Base-by-base conservation (phyloP, 768 basidiomycete genomes). In the Dendrothele bispora region DNA sequence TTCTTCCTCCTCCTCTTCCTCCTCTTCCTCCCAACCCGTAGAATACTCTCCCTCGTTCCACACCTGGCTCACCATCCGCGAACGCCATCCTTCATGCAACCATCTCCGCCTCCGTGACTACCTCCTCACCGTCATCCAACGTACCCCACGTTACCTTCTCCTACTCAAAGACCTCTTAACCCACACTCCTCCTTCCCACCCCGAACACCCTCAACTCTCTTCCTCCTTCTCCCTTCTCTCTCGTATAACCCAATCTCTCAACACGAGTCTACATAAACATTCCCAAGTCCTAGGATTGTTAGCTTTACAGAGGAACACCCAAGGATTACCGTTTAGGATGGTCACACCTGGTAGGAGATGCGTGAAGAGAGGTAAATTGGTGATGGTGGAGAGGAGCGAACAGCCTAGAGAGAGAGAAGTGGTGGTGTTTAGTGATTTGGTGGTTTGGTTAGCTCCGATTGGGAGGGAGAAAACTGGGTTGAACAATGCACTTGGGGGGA, bases 121-220 rank as follows among this genome's bases (percentile, higher is more conserved):
- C 84, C 77, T 95, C 8, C 73, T 95, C 45, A 89, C 88, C 2
- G 83, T 91, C 39, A 86, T 95, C 6, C 91, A 95, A 63, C 78
- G 91, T 46, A 92, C 90, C 63, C 92, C 92, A 4, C 78, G 92
- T 47, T 94, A 94, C 61, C 75, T 92, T 7, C 75, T 95, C 10
- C 70, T 95, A 10, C 77, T 94, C 43, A 91, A 84, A 64, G 91
- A 95, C 60, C 74, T 94, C 29, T 80, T 91, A 28, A 62, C 64
- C n/a, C 79, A 81, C 50, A 89, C 86, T 14, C 75, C 77, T 29
- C 65, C 71, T 4, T 80, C 81, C 3, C 84, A 88, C 51, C 71
- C 77, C n/a, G 91, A 93, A 61, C 73, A 85, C 57, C 68, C 67
- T 3, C 79, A 79, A 24, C 70, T 93, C 21, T 74, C 72, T 26